Evolutionary conservation across 805 yeast genomes (phyloP).

Genomic region (Candida boidinii): DNA sequence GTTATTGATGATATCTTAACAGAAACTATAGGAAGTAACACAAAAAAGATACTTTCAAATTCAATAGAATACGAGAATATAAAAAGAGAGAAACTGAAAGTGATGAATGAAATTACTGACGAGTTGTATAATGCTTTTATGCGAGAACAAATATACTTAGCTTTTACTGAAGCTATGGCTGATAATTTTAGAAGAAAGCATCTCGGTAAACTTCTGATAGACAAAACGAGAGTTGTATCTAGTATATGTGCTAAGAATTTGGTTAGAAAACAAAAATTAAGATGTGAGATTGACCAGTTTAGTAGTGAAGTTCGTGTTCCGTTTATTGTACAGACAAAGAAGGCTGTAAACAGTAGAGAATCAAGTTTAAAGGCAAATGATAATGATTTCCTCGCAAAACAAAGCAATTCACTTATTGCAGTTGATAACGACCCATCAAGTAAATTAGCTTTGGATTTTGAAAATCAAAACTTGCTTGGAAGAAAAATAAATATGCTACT

Average conservation of each 20-base stretch:
- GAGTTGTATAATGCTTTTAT: slow-evolving; percentile 56
- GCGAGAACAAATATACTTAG: slow-evolving; percentile 42
- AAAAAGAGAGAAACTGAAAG: slow-evolving; percentile 11
- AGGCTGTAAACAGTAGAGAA: slow-evolving; percentile 3
- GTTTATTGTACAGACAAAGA: slow-evolving; percentile 1
- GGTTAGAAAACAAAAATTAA: slow-evolving; percentile 27
- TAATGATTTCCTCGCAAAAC: slow-evolving; percentile 8
- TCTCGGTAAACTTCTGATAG: slow-evolving; percentile 24
- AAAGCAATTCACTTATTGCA: no score
- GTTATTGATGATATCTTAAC: slow-evolving; percentile 17
- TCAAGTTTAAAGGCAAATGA: slow-evolving; percentile 1
- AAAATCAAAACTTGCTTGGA: no score
- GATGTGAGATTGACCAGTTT: slow-evolving; percentile 27
- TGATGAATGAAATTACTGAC: slow-evolving; percentile 31
- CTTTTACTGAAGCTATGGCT: slow-evolving; percentile 37
- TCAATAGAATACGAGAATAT: slow-evolving; percentile 4
- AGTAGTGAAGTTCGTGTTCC: slow-evolving; percentile 18
- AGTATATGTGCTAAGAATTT: slow-evolving; percentile 11
- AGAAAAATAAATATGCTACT: no score
- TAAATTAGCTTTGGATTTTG: no score
- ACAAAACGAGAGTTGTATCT: slow-evolving; percentile 24
- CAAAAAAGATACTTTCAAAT: slow-evolving; percentile 1
- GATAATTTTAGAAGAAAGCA: slow-evolving; percentile 24
- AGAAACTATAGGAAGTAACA: not conserved
- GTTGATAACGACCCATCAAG: no score